These are phyloP conservation scores for Byssoonygena ceratinophila DNA, from an alignment of 2,329 filamentous ascomycete genomes.

Conservation along the genomic window DNA sequence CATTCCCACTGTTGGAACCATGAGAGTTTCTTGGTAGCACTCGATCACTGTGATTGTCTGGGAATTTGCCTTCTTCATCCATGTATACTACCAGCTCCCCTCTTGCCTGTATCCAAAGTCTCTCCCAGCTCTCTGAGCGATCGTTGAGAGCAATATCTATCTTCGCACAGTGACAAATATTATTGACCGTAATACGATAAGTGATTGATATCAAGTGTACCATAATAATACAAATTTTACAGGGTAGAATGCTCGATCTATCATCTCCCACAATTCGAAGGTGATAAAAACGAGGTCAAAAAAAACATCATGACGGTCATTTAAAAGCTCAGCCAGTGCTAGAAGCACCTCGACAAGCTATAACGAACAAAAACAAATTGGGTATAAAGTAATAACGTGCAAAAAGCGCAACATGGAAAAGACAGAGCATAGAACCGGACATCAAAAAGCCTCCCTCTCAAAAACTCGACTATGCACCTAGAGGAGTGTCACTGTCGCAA, in stretches of 20 bases:
- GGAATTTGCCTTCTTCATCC: not conserved
- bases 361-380: too few species aligned
- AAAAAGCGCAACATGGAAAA: too few species aligned
- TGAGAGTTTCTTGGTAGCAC: not conserved
- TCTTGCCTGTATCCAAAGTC: not conserved
- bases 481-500: conserved; percentile 28
- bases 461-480: conserved; percentile 17
- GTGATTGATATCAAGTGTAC: not conserved
- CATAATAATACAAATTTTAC: conserved; percentile 7
- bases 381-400: not conserved
- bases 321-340: too few species aligned
- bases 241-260: not conserved
- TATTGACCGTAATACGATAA: not conserved
- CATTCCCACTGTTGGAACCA: not conserved
- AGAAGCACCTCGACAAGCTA: too few species aligned
- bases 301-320: not conserved
- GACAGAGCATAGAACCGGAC: too few species aligned
- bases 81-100: conserved; percentile 9
- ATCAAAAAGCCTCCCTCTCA: not conserved
- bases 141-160: not conserved
- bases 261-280: not conserved
- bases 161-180: not conserved
- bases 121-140: not conserved
- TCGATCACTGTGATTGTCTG: not conserved
- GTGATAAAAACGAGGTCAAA: not conserved